Evolutionary conservation across 352 stramenopile genomes (phyloP), one percentile per base, ranked within the genome.

Genomic region (Pythium angustatum): DNA sequence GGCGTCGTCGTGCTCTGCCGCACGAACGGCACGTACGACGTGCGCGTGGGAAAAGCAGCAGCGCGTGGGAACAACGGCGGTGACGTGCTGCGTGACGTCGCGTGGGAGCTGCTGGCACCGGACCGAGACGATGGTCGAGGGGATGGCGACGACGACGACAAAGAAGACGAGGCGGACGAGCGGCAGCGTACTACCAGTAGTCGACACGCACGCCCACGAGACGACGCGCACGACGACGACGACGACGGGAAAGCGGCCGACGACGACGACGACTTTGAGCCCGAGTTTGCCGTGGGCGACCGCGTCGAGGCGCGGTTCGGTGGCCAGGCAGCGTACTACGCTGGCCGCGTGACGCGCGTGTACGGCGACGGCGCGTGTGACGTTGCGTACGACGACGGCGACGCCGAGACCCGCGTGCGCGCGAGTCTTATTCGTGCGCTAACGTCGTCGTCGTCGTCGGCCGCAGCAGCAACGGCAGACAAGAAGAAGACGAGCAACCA

Each of bases 381-480:
- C 67, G 72, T 94, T 36, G 57, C 64, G 10, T 94, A 92, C 69
- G 81, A 91, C 59, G 83, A 94, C 54, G 82, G 83, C 15, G 81
- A 94, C 53, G 62, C 83, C 19, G 83, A 94, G 61, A 66, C 68
- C 14, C 78, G 76, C 26, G 83, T 94, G 8, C 60, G 70, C 15
- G 31, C 68, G 43, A 56, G 68, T 5, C 58, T 90, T 0, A 86
- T 92, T 28, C 79, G 81, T 2, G 36, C 48, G 0, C 10, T 68
- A 24, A 14, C 28, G 26, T 30, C n/a, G 3, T 30, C n/a, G 19
- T 33, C 57, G 17, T 27, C n/a, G n/a, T n/a, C n/a, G n/a, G n/a
- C n/a, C n/a, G n/a, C 52, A 7, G 38, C 34, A 31, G 27, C 47
- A 19, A 44, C 34, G 36, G 26, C 22, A 8, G 47, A 30, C 8